Evolutionary conservation across 2,329 filamentous ascomycete genomes (phyloP), one percentile per base, ranked within the genome.

Genomic region (Westerdykella ornata): DNA sequence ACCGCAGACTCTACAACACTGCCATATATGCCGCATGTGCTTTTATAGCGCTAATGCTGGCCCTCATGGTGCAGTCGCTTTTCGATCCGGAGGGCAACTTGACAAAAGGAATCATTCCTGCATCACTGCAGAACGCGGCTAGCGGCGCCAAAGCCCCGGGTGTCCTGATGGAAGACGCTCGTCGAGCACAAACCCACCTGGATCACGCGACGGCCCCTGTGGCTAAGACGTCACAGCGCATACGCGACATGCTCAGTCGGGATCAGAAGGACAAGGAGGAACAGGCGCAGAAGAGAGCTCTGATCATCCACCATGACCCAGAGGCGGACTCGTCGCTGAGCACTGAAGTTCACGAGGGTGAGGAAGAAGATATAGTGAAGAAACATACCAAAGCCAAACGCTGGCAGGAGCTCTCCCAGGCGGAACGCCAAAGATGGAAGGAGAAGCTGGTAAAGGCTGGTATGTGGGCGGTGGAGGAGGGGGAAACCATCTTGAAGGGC

Each of bases 401-500:
- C 41, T 94, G 86, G 85, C 80, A 88, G 43, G 78, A 88, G 44
- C 66, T 94, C 34, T 71, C 72, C 5, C 69, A 74, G 11, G 67
- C 76, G 40, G 78, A 89, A 63, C 77, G 78, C 60, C 68, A 72
- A 38, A 68, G 71, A 14, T 94, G 88, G 88, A 87, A 80, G 67
- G 66, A 76, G 51, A 77, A 75, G 57, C 72, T 94, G 28, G 71
- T 72, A 41, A 73, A 81, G 41, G 81, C 85, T 0, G 87, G 87
- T 0, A 78, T 88, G 49, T 94, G 86, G 87, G 77, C 78, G n/a
- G 80, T 82, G 59, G 74, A 78, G 29, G 85, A 90, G 72, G 85
- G 85, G 2, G 86, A 90, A 69, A 74, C 72, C 8, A 77, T 92
- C 20, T 76, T 94, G 52, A 80, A 82, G 66, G 84, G 85, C 2